Evolutionary conservation across 129 eudicot genomes (phyloP).

Genomic region (Helianthus annuus): DNA sequence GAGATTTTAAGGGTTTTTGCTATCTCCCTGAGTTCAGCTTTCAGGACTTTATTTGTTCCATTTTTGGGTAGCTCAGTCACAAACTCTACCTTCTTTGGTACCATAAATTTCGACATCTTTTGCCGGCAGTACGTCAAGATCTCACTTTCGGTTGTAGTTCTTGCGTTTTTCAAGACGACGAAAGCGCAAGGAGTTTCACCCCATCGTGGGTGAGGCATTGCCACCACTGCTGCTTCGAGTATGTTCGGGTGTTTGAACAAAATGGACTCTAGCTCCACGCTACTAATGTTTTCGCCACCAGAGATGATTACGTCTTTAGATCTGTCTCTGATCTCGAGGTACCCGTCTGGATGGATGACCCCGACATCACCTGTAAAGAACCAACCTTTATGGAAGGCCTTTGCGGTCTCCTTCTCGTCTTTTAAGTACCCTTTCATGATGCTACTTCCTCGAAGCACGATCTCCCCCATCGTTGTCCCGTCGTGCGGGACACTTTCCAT

Average conservation of each 20-base stretch:
- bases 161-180: conserved; percentile 24
- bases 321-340: conserved; percentile 55
- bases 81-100: conserved; percentile 41
- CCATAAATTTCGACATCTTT: conserved; percentile 46
- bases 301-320: conserved; percentile 57
- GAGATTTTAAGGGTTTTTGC: conserved; percentile 31
- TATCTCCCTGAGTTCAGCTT: conserved; percentile 36
- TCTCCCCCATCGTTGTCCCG: conserved; percentile 48
- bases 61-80: conserved; percentile 48
- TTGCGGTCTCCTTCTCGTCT: conserved; percentile 35
- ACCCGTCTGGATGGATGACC: conserved; percentile 52
- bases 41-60: conserved; percentile 44
- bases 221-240: conserved; percentile 56
- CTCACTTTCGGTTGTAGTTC: conserved; percentile 24
- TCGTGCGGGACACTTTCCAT: conserved; percentile 50
- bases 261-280: conserved; percentile 47
- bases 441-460: conserved; percentile 43
- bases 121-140: conserved; percentile 37
- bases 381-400: conserved; percentile 54
- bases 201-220: conserved; percentile 50
- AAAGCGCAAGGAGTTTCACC: conserved; percentile 61
- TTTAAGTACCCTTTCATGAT: conserved; percentile 58
- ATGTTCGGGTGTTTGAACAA: conserved; percentile 36
- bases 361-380: conserved; percentile 50
- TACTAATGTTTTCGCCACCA: conserved; percentile 59